A percentile compares a stretch with the other conserved stretches of the same genome.
Evolutionary conservation across 2,329 filamentous ascomycete genomes (phyloP).

Genomic region (Emmonsia crescens): DNA sequence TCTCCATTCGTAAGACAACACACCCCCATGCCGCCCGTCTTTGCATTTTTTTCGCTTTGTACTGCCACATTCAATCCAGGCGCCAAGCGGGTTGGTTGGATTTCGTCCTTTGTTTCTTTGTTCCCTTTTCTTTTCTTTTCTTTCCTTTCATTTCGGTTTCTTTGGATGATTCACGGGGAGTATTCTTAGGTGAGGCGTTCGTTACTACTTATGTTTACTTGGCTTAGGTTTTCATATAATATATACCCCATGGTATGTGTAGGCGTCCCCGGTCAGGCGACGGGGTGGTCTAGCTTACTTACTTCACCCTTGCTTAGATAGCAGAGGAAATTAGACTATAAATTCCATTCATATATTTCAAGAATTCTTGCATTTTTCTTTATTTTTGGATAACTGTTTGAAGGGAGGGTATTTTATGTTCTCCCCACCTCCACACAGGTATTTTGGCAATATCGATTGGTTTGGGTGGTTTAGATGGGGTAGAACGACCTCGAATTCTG

Average conservation of each 20-base stretch:
- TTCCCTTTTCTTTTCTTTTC: neutral
- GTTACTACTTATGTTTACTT: neutral
- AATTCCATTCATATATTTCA: neutral
- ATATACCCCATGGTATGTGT: neutral
- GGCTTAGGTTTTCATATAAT: neutral
- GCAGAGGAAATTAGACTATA: neutral
- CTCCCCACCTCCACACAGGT: too few species aligned
- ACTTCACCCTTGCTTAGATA: neutral
- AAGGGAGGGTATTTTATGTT: neutral
- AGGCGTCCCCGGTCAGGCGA: neutral
- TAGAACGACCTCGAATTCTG: too few species aligned
- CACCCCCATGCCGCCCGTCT: neutral
- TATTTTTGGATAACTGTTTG: neutral
- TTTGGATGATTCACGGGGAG: neutral
- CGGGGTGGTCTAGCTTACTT: neutral
- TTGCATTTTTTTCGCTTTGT: neutral
- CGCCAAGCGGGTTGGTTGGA: neutral
- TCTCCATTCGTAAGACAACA: neutral
- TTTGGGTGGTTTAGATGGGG: too few species aligned
- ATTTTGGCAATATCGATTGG: too few species aligned
- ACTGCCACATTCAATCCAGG: neutral
- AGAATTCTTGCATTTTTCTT: neutral
- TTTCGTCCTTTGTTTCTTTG: neutral
- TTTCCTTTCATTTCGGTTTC: neutral
- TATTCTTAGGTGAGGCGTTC: neutral